Conservation (phyloP, 352 stramenopile genomes). For the Phytopythium boreale region DNA sequence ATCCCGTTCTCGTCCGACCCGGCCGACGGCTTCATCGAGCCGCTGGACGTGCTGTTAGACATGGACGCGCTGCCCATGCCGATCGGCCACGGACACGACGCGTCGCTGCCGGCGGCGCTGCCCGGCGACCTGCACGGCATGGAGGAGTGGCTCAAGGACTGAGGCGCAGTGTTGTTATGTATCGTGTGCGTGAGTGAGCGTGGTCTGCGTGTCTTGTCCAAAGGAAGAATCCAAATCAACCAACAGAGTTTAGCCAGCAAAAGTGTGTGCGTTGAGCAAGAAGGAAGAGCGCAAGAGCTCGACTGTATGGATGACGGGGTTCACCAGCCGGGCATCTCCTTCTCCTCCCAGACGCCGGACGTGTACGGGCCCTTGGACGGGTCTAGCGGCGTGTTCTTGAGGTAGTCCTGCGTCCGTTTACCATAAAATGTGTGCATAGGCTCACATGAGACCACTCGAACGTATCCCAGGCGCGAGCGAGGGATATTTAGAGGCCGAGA, state of each 20-base stretch:
- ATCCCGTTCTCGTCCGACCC: constrained; percentile 33
- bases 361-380: constrained; percentile 45
- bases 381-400: constrained; percentile 67
- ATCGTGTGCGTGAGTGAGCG: constrained; percentile 6
- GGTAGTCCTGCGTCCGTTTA: constrained; percentile 33
- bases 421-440: too few species aligned
- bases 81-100: constrained; percentile 53
- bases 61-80: constrained; percentile 62
- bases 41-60: constrained; percentile 56
- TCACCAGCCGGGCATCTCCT: constrained; percentile 74
- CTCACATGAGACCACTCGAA: too few species aligned
- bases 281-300: neutral
- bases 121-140: constrained; percentile 73
- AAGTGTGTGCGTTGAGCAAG: neutral
- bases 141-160: constrained; percentile 81
- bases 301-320: neutral
- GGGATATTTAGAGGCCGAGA: too few species aligned
- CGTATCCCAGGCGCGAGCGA: too few species aligned
- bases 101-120: constrained; percentile 42
- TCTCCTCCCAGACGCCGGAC: constrained; percentile 61
- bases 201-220: constrained; percentile 1
- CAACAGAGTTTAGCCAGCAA: neutral
- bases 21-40: constrained; percentile 39
- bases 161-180: constrained; percentile 9
- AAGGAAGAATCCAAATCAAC: neutral